Conservation (phyloP, 495 filamentous ascomycete species). For the Parmelia sp. region DNA sequence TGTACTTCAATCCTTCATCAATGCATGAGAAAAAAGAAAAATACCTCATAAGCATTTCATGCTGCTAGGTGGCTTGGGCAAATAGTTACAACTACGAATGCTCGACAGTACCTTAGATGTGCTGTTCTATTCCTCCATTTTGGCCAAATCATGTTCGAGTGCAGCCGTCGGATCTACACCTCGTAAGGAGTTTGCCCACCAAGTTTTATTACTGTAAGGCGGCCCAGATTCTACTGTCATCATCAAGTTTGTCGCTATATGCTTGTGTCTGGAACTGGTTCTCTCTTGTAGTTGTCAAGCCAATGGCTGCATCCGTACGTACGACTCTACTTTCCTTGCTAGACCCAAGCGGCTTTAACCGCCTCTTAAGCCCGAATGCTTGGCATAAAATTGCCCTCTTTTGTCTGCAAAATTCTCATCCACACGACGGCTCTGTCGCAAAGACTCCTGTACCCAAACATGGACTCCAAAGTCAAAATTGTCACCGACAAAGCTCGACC, state of each 20-base stretch:
- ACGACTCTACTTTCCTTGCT: too few species aligned
- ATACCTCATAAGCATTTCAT: too few species aligned
- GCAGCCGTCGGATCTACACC: not conserved
- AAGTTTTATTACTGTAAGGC: too few species aligned
- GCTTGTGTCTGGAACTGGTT: not conserved
- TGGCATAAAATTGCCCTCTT: too few species aligned
- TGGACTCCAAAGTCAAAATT: constrained; percentile 20
- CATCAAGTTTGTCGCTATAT: not conserved
- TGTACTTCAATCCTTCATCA: not conserved
- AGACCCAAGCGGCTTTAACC: too few species aligned
- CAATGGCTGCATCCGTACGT: not conserved
- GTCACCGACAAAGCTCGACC: not conserved
- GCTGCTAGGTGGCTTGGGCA: too few species aligned
- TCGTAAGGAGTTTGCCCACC: not conserved
- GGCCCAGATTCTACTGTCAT: too few species aligned
- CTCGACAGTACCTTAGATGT: too few species aligned
- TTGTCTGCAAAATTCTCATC: not conserved
- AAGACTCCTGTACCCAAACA: not conserved
- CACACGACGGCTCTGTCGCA: not conserved
- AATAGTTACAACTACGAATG: too few species aligned
- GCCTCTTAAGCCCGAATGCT: too few species aligned
- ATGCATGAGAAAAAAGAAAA: not conserved
- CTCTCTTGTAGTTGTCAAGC: not conserved
- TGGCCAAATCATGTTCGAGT: not conserved
- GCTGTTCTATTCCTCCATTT: not conserved